Conservation (phyloP, 768 basidiomycete species). For the Pulveroboletus sp. region DNA sequence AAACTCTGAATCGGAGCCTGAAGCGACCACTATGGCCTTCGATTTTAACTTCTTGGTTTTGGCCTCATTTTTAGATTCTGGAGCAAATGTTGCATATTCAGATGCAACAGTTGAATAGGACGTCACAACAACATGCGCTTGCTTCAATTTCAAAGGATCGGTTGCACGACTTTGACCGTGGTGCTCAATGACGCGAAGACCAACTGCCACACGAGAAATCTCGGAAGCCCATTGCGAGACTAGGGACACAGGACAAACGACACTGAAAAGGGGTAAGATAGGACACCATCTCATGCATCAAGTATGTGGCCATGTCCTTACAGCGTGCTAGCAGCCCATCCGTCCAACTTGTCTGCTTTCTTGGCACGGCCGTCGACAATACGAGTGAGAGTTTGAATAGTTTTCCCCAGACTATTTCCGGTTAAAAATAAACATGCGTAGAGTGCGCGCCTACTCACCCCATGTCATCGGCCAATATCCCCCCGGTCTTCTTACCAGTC, state of each 20-base stretch:
- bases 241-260: conserved; percentile 83
- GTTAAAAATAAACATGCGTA: conserved; percentile 3
- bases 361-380: conserved; percentile 79
- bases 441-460: conserved; percentile 44
- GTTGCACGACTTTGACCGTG: conserved; percentile 74
- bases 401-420: conserved; percentile 66
- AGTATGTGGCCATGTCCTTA: conserved; percentile 31
- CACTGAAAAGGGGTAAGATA: conserved; percentile 40
- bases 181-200: conserved; percentile 71
- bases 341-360: conserved; percentile 63
- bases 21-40: conserved; percentile 24
- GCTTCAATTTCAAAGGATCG: conserved; percentile 50
- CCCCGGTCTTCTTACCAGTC: conserved; percentile 70
- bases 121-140: conserved; percentile 74
- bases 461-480: conserved; percentile 91
- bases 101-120: conserved; percentile 83
- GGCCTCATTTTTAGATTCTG: conserved; percentile 51
- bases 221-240: conserved; percentile 91
- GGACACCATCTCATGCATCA: not conserved
- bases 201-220: conserved; percentile 63
- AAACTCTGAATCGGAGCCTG: conserved; percentile 31
- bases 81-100: conserved; percentile 57
- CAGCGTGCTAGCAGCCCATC: conserved; percentile 71
- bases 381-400: conserved; percentile 83
- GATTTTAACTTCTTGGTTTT: conserved; percentile 42